A percentile compares a stretch with the other conserved stretches of the same genome.
Evolutionary conservation across 345 rosid species (phyloP).

Genomic region (Fremontodendron californicum): DNA sequence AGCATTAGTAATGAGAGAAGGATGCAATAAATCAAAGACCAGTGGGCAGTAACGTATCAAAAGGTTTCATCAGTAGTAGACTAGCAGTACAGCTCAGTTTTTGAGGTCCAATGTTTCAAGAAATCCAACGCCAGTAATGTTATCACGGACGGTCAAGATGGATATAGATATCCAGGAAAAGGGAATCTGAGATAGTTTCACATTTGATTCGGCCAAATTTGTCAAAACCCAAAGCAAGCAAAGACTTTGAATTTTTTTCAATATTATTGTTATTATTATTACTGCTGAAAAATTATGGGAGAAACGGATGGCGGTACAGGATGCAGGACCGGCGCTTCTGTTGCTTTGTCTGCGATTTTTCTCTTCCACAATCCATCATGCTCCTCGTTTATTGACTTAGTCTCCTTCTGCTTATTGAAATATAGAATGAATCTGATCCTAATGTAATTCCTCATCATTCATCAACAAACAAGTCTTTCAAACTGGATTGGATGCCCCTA

Average conservation of each 20-base stretch:
- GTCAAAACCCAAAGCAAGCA: not conserved
- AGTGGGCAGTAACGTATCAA: not conserved
- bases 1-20: not conserved
- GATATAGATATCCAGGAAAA: too few species aligned
- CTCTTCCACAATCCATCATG: too few species aligned
- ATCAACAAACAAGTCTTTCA: too few species aligned
- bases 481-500: not conserved
- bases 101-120: not conserved
- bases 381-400: too few species aligned
- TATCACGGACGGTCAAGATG: not conserved
- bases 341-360: too few species aligned
- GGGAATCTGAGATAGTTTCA: slow-evolving; percentile 1
- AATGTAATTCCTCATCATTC: too few species aligned
- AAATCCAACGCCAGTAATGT: slow-evolving; percentile 2
- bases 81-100: not conserved
- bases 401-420: too few species aligned
- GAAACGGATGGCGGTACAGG: not conserved
- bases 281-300: not conserved
- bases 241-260: slow-evolving; percentile 8
- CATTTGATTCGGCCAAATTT: not conserved
- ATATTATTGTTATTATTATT: not conserved
- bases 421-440: too few species aligned
- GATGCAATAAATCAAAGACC: not conserved
- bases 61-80: not conserved
- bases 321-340: too few species aligned